phyloP scores from a whole-genome alignment of 805 yeast genomes.

The Lipomyces yamanashiensis region DNA sequence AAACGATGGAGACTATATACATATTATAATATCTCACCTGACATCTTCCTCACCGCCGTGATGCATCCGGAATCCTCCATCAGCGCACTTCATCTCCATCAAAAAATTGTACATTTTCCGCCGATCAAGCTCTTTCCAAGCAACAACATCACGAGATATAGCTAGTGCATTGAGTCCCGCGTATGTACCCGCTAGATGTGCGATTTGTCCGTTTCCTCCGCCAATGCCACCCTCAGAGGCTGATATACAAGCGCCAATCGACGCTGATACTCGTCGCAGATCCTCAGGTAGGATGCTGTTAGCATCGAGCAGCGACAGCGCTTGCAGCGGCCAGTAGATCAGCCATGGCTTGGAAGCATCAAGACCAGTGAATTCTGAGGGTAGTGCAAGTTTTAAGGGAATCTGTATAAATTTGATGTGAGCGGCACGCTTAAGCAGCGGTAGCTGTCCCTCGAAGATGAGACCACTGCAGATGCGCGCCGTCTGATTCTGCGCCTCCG shows the following conservation, averaged over 20 bases:
- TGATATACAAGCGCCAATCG: constrained; percentile 44
- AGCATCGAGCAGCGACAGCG: constrained; percentile 48
- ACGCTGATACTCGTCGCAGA: constrained; percentile 38
- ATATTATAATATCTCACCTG: constrained; percentile 16
- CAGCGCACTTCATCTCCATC: constrained; percentile 59
- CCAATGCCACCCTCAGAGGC: constrained; percentile 69
- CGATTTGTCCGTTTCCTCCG: constrained; percentile 81
- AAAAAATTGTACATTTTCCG: constrained; percentile 65
- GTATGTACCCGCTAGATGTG: constrained; percentile 84
- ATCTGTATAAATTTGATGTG: constrained; percentile 14
- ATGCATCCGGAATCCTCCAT: constrained; percentile 83
- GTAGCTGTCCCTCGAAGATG: constrained; percentile 17
- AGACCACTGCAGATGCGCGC: constrained; percentile 21
- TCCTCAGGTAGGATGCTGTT: not conserved
- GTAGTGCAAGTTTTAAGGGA: constrained; percentile 47
- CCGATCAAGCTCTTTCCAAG: constrained; percentile 55
- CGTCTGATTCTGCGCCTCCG: constrained; percentile 24
- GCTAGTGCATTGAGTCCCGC: constrained; percentile 73
- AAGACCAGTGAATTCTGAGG: constrained; percentile 56
- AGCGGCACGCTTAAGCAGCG: constrained; percentile 13
- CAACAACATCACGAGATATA: constrained; percentile 48
- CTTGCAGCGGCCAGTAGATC: constrained; percentile 78
- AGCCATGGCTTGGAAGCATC: constrained; percentile 96
- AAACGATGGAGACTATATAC: not conserved
- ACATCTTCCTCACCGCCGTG: constrained; percentile 77